Base-by-base conservation (phyloP, 176 grass and related monocot genomes). In the Ampelocalamus luodianensis region DNA sequence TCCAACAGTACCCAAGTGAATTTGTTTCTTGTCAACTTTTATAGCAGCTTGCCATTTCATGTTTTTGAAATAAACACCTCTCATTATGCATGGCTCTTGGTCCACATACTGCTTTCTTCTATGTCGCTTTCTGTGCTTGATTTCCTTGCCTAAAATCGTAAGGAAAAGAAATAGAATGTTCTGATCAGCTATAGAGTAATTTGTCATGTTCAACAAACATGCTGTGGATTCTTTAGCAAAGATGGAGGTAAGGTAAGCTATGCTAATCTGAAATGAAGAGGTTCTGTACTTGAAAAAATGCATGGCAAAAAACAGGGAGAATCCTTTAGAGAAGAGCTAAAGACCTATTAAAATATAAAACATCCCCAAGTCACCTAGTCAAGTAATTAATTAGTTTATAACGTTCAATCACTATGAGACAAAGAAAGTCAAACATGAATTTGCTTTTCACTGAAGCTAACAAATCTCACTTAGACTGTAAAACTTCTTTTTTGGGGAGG, bases 21-120 rank as follows among this genome's bases (percentile, higher is more conserved):
- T 99, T 90, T 99, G 96, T 78, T 96, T 99, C 88, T 96, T 99
- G 80, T 96, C 96, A 68, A 99, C 96, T 88, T 99, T 99, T 80
- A 99, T 99, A 79, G 96, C 96, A 65, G 96, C 96, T 82, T 99
- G 96, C 96, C 96, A 99, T 94, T 99, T 99, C 93, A 96, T 96
- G 56, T 99, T 99, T 82, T 99, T 99, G 79, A 94, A 99, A 88
- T 99, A 99, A 4, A 99, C 96, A 0, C 96, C 96, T 82, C 93
- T 93, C 96, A 99, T 99, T 65, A 84, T 83, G 88, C 93, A 96
- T 81, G 89, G 96, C 40, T 94, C 93, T 84, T 96, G 96, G 80
- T 96, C 93, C 58, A 81, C 88, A 70, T 94, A 91, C 55, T 96
- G 96, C 88, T 91, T 99, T 92, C 93, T 94, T 89, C 83, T 96